Base-by-base conservation (phyloP, 306 rosid genomes). In the Albizia julibrissin region DNA sequence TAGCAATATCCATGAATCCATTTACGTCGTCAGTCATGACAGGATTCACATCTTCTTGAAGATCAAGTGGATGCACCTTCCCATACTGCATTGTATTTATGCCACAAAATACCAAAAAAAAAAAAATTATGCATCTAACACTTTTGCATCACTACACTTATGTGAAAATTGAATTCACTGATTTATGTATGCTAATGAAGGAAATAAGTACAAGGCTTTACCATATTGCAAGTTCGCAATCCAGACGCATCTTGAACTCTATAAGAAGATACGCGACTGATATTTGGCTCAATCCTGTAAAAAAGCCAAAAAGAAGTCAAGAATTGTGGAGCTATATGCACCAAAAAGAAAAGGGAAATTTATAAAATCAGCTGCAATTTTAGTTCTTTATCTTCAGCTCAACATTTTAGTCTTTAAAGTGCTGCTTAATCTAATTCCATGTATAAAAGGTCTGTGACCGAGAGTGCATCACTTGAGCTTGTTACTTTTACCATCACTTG, bases 61-160 rank as follows among this genome's bases (percentile, higher is more conserved):
- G 78, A 72, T 88, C 91, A 81, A 89, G 78, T 62, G 89, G 90
- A 77, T 88, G 92, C 72, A 92, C 83, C 83, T 84, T 90, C 79
- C 81, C 89, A 92, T 81, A 83, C 94, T 89, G 87, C 76, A 82
- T 68, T 42, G 56, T 74, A 75, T 76, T 39, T 74, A 86, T 50
- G 59, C 31, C 76, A 80, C 50, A 81, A 42, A 78, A 72, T 12
- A 71, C 72, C 27, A 10, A 16, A 34, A 54, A 56, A 24, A 34
- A 4, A 27, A 78, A 73, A 37, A 66, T 66, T 82, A 44, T 34
- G 73, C 74, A 66, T 56, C 34, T 72, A 62, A 78, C 10, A 73
- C 40, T 74, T 24, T 16, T 42, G 67, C 80, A 76, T 72, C 56
- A 43, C 21, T 31, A 39, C 29, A 76, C 26, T 37, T 52, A 15